phyloP scores from a whole-genome alignment of 768 basidiomycete species.

The Krasilnikovozyma curviuscula region DNA sequence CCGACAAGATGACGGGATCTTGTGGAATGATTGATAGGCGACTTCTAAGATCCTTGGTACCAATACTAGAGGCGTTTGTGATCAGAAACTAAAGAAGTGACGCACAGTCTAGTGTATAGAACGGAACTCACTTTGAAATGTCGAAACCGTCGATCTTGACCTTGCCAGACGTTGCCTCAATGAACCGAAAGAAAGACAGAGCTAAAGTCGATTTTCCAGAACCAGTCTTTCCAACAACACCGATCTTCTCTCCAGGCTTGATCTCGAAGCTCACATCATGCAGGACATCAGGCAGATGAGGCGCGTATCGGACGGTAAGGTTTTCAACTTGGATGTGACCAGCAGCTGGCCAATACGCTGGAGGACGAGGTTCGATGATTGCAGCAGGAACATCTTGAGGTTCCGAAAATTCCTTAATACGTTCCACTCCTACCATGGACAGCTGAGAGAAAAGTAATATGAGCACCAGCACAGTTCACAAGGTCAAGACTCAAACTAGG shows the following conservation, averaged over 20 bases:
- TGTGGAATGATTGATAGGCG: slow-evolving; percentile 25
- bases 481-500: slow-evolving; percentile 27
- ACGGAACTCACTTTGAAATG: background rate
- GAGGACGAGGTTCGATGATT: slow-evolving; percentile 65
- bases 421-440: slow-evolving; percentile 38
- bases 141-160: slow-evolving; percentile 23
- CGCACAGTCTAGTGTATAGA: background rate
- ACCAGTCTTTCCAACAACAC: slow-evolving; percentile 22
- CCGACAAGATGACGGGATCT: slow-evolving; percentile 23
- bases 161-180: slow-evolving; percentile 15
- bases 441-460: slow-evolving; percentile 19
- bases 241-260: slow-evolving; percentile 21
- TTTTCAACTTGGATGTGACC: slow-evolving; percentile 45
- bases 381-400: slow-evolving; percentile 56
- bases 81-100: background rate
- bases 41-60: slow-evolving; percentile 15
- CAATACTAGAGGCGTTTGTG: background rate
- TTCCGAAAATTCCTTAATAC: slow-evolving; percentile 80
- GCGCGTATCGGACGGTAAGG: slow-evolving; percentile 44
- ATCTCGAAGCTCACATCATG: slow-evolving; percentile 18
- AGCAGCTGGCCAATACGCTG: slow-evolving; percentile 54
- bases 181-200: slow-evolving; percentile 20
- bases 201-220: slow-evolving; percentile 19
- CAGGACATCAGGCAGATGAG: slow-evolving; percentile 35
- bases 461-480: background rate